Evolutionary conservation across 2,329 filamentous ascomycete genomes (phyloP).

Genomic region (Aspergillus aculeatus): DNA sequence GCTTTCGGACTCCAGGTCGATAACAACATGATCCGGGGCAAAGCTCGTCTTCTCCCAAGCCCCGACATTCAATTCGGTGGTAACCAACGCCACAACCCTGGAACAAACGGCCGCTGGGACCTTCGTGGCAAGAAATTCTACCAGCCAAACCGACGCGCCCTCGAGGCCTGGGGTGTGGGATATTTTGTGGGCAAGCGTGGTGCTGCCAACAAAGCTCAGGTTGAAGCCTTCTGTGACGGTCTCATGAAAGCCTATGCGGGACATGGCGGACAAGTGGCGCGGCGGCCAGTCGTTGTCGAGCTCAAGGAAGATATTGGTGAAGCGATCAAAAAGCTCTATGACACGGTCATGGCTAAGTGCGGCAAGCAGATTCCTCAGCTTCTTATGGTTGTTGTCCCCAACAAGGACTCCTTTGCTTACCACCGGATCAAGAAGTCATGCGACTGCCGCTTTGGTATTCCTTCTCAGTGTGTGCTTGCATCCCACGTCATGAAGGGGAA

Average conservation of each 20-base stretch:
- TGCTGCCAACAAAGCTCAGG: slow-evolving; percentile 42
- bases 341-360: slow-evolving; percentile 54
- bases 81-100: slow-evolving; percentile 57
- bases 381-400: slow-evolving; percentile 72
- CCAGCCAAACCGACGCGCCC: slow-evolving; percentile 58
- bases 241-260: slow-evolving; percentile 62
- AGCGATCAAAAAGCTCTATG: slow-evolving; percentile 57
- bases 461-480: slow-evolving; percentile 78
- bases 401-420: slow-evolving; percentile 71
- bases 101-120: slow-evolving; percentile 77
- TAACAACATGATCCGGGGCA: slow-evolving; percentile 61
- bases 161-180: slow-evolving; percentile 75
- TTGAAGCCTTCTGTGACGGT: slow-evolving; percentile 56
- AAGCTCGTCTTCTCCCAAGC: slow-evolving; percentile 68
- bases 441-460: slow-evolving; percentile 79
- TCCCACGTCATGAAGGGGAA: slow-evolving; percentile 67
- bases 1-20: slow-evolving; percentile 74
- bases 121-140: slow-evolving; percentile 78
- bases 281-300: slow-evolving; percentile 47
- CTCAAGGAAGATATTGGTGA: slow-evolving; percentile 49
- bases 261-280: slow-evolving; percentile 60
- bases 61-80: slow-evolving; percentile 70
- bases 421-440: slow-evolving; percentile 84
- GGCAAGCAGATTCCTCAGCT: slow-evolving; percentile 64
- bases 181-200: slow-evolving; percentile 60